Conservation (phyloP, 1,284 basidiomycete species). For the Phellopilus nigrolimitatus region DNA sequence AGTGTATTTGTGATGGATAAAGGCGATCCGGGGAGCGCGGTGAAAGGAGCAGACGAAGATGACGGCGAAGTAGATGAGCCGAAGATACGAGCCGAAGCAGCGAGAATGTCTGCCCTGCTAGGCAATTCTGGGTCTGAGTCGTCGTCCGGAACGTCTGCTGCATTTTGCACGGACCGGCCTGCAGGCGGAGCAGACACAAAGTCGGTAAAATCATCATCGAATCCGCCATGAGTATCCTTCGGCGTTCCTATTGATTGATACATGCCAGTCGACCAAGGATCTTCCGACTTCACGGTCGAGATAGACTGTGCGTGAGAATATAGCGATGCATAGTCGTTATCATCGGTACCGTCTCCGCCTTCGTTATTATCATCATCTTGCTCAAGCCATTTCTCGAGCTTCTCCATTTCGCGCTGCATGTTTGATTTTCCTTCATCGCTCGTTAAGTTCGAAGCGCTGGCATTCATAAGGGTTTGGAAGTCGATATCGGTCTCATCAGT, state of each 20-base stretch:
- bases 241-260: not conserved
- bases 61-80: slow-evolving; percentile 29
- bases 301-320: not conserved
- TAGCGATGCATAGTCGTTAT: slow-evolving; percentile 11
- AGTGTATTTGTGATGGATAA: slow-evolving; percentile 7
- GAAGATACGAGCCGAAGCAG: slow-evolving; percentile 53
- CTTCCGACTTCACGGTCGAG: not conserved
- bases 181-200: slow-evolving; percentile 55
- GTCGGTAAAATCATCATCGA: slow-evolving; percentile 76
- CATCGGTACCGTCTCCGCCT: slow-evolving; percentile 21
- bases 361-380: slow-evolving; percentile 26
- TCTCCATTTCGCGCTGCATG: slow-evolving; percentile 42
- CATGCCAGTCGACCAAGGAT: slow-evolving; percentile 15
- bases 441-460: slow-evolving; percentile 6
- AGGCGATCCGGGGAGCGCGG: slow-evolving; percentile 6
- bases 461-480: slow-evolving; percentile 23
- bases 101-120: slow-evolving; percentile 46
- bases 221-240: slow-evolving; percentile 34
- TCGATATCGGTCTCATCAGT: slow-evolving; percentile 12
- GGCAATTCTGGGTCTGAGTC: slow-evolving; percentile 41
- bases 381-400: slow-evolving; percentile 59
- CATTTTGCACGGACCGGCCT: slow-evolving; percentile 25
- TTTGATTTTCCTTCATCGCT: slow-evolving; percentile 5
- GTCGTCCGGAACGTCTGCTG: slow-evolving; percentile 28
- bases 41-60: not conserved